These are phyloP conservation scores for Amanita brunnescens DNA, from an alignment of 768 basidiomycete genomes.

Conservation along the genomic window DNA sequence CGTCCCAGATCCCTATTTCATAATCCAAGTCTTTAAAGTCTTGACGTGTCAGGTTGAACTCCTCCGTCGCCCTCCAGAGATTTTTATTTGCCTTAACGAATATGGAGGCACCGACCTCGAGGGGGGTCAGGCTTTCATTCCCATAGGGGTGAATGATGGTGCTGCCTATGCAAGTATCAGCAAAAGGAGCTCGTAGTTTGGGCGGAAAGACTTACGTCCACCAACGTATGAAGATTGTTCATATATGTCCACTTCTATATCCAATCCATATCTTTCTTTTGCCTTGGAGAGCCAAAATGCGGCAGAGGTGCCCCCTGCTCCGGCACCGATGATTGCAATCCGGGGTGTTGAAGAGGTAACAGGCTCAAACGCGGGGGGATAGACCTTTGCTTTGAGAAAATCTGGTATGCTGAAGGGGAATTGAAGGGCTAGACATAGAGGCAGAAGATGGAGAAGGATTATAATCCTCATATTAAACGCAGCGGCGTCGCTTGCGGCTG, in stretches of 20 bases:
- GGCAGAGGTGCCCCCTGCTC: constrained; percentile 79
- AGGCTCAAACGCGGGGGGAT: constrained; percentile 10
- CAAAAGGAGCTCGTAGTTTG: background rate
- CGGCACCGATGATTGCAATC: constrained; percentile 86
- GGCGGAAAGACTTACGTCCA: constrained; percentile 54
- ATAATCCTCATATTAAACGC: constrained; percentile 11
- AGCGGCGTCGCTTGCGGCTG: too few relatives aligned
- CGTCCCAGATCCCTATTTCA: constrained; percentile 76
- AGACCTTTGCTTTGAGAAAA: constrained; percentile 35
- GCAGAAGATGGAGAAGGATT: constrained; percentile 23
- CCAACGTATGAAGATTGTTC: constrained; percentile 72
- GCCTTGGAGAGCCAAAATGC: constrained; percentile 80
- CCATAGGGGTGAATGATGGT: constrained; percentile 72
- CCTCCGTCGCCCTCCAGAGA: constrained; percentile 65
- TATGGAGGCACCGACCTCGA: constrained; percentile 86
- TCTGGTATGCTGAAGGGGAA: constrained; percentile 47
- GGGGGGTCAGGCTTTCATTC: constrained; percentile 41
- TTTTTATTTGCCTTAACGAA: constrained; percentile 72
- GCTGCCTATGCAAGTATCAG: constrained; percentile 43
- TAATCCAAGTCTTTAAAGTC: constrained; percentile 35
- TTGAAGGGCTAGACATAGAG: constrained; percentile 30
- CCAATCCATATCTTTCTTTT: constrained; percentile 56
- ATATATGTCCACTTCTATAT: constrained; percentile 78
- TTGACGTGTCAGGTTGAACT: constrained; percentile 60
- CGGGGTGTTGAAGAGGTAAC: constrained; percentile 30